Base-by-base conservation (phyloP, 2,329 filamentous ascomycete genomes). In the Trichoderma breve region DNA sequence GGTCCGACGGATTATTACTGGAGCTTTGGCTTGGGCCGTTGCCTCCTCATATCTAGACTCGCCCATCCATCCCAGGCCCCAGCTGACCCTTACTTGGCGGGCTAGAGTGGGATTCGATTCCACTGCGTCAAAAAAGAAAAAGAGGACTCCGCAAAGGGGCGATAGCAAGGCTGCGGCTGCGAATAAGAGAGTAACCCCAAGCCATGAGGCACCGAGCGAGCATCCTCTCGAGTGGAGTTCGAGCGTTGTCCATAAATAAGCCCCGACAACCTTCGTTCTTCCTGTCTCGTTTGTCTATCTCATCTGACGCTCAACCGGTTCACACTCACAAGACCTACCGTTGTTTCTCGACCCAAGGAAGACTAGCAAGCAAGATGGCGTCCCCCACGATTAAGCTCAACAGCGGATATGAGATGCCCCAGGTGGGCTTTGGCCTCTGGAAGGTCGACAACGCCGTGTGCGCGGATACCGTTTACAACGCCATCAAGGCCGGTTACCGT, bases 391-490 rank as follows among this genome's bases (percentile, higher is more conserved):
- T 91, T 81, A 91, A 90, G 83, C 87, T 91, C 74, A 90, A 84
- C 83, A 89, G 85, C 81, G 89, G 90, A 82, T 79, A 87, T 77
- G 85, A 92, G 77, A 93, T 93, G 91, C 91, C 91, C 78, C 88
- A 91, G 80, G 90, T 93, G 75, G 91, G 91, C 81, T 93, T 93
- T 80, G 91, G 91, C 73, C 87, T 95, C 76, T 96, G 93, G 93
- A 96, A 96, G 85, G 92, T 96, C 75, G 89, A 89, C 81, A 92
- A 92, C 76, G 87, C 89, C 69, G 90, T 89, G 70, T 90, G 88
- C 79, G 90, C 93, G 77, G 92, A 95, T 77, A 89, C 88, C 73
- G 90, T 95, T 76, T 95, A 95, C 86, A 91, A 94, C 74, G 89
- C 89, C 79, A 89, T 90, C 83, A 90, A 90, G 84, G 82, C 83